Evolutionary conservation across 1,284 basidiomycete species (phyloP), one percentile per base, ranked within the genome.

Genomic region (Pseudozyma hubeiensis): DNA sequence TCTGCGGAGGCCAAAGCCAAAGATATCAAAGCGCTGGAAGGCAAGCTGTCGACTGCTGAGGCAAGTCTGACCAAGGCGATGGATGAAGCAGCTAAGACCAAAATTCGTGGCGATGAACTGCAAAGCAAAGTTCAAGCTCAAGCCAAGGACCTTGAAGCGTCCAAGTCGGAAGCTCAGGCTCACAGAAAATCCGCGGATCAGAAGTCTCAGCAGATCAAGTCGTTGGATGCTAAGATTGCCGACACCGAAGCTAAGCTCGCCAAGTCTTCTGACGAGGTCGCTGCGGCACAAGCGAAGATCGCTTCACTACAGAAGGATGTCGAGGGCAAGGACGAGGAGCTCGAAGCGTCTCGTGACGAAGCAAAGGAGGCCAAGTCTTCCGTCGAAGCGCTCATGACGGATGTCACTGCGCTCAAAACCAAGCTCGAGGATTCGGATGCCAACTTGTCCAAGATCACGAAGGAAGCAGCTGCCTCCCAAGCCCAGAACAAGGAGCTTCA

Each of bases 121-220:
- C 31, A 63, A 17, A 56, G 49, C 31, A 48, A 59, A n/a, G 10
- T 71, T n/a, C 53, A 65, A 53, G 54, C 47, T 17, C 48, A 43
- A 31, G n/a, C 34, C 2, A 59, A 65, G 35, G 58, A 62, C 17
- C 52, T 71, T 24, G 47, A 58, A 33, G 49, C 55, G 17, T 52
- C 54, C 8, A 29, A 43, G 30, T 31, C 47, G 34, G 67, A 63
- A 19, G 48, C 61, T 8, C 31, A 53, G 40, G 46, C 45, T 9
- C 51, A 56, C 46, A 57, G 46, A 17, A 48, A 55, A 16, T 64
- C 66, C 7, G 53, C 56, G 16, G 56, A 59, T 46, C 53, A 64
- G 53, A 56, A 37, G n/a, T 40, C 56, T 7, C 34, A 35, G 31
- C 50, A 59, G 49, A 56, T 69, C 53, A 63, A 63, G 34, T 24